Base-by-base conservation (phyloP, 257 asterid genomes). In the Handroanthus guayacan region DNA sequence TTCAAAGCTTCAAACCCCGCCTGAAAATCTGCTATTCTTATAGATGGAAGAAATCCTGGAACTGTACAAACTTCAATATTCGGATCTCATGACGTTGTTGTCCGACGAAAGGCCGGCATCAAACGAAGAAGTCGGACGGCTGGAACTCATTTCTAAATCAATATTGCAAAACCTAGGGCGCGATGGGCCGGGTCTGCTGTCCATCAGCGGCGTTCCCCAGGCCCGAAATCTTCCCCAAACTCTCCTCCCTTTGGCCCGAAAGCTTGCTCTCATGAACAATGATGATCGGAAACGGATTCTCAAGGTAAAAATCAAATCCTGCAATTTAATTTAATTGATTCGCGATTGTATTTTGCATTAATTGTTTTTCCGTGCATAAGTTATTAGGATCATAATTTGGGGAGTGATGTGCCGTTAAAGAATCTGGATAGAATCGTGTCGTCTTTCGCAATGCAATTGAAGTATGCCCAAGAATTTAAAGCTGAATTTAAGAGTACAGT, bases 361-460 rank as follows among this genome's bases (percentile, higher is more conserved):
- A 56, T 14, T 66, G 18, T 34, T 69, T 41, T 57, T 17, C 17
- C 37, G 2, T 67, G 68, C 31, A 37, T 47, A 75, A 81, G 76
- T 51, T 25, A 47, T 54, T 86, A 94, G 98, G 94, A 92, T 78
- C 97, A 92, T 73, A 84, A 71, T 78, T 79, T 94, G 88, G 97
- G 97, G 20, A 92, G 97, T 81, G 98, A 94, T 72, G 97, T 92
- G 70, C 70, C 96, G 6, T 50, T 94, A 45, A 92, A 92, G 85
- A 88, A 89, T 69, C 67, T 78, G 48, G 89, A 90, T 72, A 85
- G 97, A 78, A 57, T 80, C 34, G 95, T 94, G n/a, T 94, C 97
- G n/a, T 92, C 96, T 43, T 94, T 88, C 65, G 96, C 96, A 9
- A 85, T 85, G 92, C 96, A 94, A 79, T 78, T 92, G 85, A 89